Conservation (phyloP, 805 yeast species). For the Starmerella etchellsii region DNA sequence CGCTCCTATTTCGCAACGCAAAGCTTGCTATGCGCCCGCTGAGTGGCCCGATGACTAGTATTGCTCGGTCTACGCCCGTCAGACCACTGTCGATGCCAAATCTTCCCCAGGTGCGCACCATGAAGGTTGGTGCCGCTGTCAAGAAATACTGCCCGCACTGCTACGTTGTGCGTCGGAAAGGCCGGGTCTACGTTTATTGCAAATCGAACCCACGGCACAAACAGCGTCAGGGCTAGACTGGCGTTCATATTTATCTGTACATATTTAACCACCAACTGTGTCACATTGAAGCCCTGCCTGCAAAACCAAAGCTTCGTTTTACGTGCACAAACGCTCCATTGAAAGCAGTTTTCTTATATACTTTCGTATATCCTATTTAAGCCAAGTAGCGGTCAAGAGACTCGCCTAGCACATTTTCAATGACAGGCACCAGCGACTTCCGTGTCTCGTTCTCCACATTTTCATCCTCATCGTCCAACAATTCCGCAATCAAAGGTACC, state of each 20-base stretch:
- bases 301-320: no score
- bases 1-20: constrained; percentile 5
- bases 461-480: constrained; percentile 92
- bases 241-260: constrained; percentile 7
- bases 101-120: constrained; percentile 39
- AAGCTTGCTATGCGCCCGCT: constrained; percentile 2
- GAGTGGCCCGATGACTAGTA: background rate
- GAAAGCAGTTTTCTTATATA: no score
- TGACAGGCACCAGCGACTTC: constrained; percentile 75
- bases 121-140: constrained; percentile 85
- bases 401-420: constrained; percentile 88
- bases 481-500: constrained; percentile 90
- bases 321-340: background rate
- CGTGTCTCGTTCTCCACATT: constrained; percentile 84
- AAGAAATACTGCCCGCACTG: constrained; percentile 90
- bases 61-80: background rate
- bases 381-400: constrained; percentile 53
- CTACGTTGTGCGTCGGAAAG: constrained; percentile 86
- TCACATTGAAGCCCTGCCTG: background rate
- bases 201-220: constrained; percentile 87
- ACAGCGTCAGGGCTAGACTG: constrained; percentile 61
- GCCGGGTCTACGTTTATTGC: constrained; percentile 85
- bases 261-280: constrained; percentile 2
- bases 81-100: background rate
- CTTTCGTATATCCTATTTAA: background rate